Evolutionary conservation across 257 asterid species (phyloP).

Genomic region (Nicotiana noctiflora): DNA sequence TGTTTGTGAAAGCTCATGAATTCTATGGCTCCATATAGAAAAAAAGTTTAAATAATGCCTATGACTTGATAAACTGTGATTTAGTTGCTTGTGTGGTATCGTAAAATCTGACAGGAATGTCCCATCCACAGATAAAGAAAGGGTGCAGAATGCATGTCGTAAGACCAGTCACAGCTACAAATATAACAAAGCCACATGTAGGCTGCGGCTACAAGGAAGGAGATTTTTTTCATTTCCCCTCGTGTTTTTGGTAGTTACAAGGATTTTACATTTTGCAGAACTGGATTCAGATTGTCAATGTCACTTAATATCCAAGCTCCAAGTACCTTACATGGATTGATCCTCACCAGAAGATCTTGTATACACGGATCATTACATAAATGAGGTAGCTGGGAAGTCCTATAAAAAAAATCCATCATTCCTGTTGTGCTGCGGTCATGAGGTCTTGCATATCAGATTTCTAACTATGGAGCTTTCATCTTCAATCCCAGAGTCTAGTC

Average conservation of each 20-base stretch:
- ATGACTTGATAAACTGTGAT: background rate
- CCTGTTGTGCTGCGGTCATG: background rate
- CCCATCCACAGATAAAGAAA: background rate
- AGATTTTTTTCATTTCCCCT: background rate
- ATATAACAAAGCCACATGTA: no score
- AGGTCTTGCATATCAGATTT: background rate
- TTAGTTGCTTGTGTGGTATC: background rate
- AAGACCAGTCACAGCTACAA: background rate
- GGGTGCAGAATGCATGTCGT: background rate
- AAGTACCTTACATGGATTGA: background rate
- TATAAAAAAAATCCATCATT: background rate
- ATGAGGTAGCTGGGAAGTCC: constrained; percentile 14
- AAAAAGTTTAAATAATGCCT: background rate
- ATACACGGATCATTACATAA: background rate
- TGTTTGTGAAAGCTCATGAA: no score
- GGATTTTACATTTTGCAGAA: background rate
- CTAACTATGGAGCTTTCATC: constrained; percentile 3
- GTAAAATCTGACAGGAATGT: background rate
- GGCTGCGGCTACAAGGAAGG: background rate
- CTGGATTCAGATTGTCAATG: background rate
- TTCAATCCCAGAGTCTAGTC: background rate
- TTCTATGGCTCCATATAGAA: background rate
- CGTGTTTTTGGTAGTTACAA: background rate
- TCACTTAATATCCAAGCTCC: background rate
- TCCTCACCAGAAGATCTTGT: background rate